A percentile compares a stretch with the other conserved stretches of the same genome.
Conservation (phyloP, 2,329 filamentous ascomycete genomes). For the Annulohypoxylon truncatum region DNA sequence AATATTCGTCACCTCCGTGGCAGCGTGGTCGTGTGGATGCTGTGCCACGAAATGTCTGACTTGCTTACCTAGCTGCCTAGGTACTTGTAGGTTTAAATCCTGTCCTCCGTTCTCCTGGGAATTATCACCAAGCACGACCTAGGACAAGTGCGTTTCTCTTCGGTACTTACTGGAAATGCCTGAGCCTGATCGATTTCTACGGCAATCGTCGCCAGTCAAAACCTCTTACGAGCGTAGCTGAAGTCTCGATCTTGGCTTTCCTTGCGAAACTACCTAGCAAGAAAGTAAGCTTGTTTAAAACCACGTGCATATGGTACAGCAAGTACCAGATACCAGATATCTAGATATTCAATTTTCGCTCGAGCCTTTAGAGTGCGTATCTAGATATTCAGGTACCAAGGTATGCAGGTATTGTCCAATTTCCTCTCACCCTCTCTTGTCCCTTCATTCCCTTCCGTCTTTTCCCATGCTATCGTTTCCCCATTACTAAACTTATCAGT, state of each 20-base stretch:
- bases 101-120: background rate
- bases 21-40: constrained; percentile 20
- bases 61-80: background rate
- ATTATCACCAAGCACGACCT: constrained; percentile 17
- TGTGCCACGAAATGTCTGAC: constrained; percentile 22
- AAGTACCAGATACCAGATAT: background rate
- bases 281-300: constrained; percentile 30
- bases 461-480: background rate
- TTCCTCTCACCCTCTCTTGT: background rate
- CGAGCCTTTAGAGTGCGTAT: background rate
- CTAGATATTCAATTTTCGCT: constrained; percentile 2
- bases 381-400: background rate
- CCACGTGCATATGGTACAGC: background rate
- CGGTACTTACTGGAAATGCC: background rate
- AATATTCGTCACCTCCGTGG: constrained; percentile 28
- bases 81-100: constrained; percentile 25
- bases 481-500: constrained; percentile 4
- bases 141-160: constrained; percentile 19
- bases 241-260: background rate
- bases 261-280: constrained; percentile 18
- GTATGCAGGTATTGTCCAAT: background rate
- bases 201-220: background rate
- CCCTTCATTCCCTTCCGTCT: background rate
- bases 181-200: background rate
- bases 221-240: constrained; percentile 5